Conservation (phyloP, 2,329 filamentous ascomycete species). For the Stemphylium vesicarium region DNA sequence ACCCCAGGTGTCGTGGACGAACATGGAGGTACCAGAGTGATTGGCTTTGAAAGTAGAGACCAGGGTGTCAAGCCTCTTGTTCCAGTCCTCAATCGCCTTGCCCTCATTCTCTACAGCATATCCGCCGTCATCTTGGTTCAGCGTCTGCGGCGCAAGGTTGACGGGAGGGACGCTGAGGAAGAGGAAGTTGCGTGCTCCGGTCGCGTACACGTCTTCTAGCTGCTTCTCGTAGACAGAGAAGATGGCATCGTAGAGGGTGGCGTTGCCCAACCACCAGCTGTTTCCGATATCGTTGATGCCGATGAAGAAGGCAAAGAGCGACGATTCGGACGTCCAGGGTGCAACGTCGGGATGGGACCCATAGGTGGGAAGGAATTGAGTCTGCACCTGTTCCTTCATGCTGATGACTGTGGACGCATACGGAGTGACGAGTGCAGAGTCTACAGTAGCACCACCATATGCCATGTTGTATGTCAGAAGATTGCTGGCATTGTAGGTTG, state of each 20-base stretch:
- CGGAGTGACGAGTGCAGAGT: slow-evolving; percentile 54
- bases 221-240: slow-evolving; percentile 48
- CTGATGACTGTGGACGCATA: slow-evolving; percentile 58
- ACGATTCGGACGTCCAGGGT: slow-evolving; percentile 54
- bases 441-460: slow-evolving; percentile 55
- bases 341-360: slow-evolving; percentile 39
- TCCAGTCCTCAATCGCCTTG: slow-evolving; percentile 60
- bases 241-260: slow-evolving; percentile 42
- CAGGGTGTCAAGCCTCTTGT: slow-evolving; percentile 53
- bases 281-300: slow-evolving; percentile 65
- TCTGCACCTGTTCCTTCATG: slow-evolving; percentile 59
- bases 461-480: slow-evolving; percentile 61
- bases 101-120: slow-evolving; percentile 43
- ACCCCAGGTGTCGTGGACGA: slow-evolving; percentile 60
- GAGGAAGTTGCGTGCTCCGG: slow-evolving; percentile 58
- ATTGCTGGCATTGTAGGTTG: slow-evolving; percentile 49
- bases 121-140: slow-evolving; percentile 45
- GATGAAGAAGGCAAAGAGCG: slow-evolving; percentile 61
- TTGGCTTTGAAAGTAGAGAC: slow-evolving; percentile 49
- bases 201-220: slow-evolving; percentile 51
- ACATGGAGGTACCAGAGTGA: slow-evolving; percentile 52
- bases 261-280: slow-evolving; percentile 52
- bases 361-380: slow-evolving; percentile 53
- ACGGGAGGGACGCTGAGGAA: slow-evolving; percentile 57
- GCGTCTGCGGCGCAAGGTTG: slow-evolving; percentile 59